Evolutionary conservation across 1,284 basidiomycete genomes (phyloP).

Genomic region (Mixia osmundae): DNA sequence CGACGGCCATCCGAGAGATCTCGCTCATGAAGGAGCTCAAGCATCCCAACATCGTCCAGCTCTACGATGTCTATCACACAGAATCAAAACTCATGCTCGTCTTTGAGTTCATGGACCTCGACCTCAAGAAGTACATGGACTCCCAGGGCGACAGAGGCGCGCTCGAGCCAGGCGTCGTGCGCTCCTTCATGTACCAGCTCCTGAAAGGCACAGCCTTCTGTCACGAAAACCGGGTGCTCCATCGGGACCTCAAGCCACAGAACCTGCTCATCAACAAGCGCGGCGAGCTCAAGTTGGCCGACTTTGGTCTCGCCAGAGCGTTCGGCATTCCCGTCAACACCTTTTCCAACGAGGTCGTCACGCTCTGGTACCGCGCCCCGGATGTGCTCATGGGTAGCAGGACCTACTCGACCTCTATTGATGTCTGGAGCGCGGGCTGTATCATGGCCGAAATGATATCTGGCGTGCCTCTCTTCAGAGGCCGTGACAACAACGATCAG

Average conservation of each 20-base stretch:
- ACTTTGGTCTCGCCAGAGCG: conserved; percentile 58
- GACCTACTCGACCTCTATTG: conserved; percentile 94
- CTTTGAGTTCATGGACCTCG: conserved; percentile 95
- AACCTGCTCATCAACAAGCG: conserved; percentile 92
- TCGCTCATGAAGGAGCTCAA: conserved; percentile 92
- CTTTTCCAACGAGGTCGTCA: conserved; percentile 90
- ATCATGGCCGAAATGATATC: conserved; percentile 95
- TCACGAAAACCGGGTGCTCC: conserved; percentile 92
- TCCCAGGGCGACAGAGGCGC: conserved; percentile 87
- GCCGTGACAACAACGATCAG: conserved; percentile 94
- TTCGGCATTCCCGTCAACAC: conserved; percentile 92
- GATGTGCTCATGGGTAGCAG: conserved; percentile 91
- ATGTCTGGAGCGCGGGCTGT: conserved; percentile 97
- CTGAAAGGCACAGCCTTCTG: conserved; percentile 96
- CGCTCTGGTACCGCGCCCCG: conserved; percentile 96
- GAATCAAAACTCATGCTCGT: conserved; percentile 96
- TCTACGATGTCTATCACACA: conserved; percentile 95
- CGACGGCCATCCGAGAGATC: conserved; percentile 83
- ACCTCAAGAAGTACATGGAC: conserved; percentile 99
- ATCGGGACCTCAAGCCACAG: conserved; percentile 93
- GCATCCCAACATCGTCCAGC: conserved; percentile 79
- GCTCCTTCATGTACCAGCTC: conserved; percentile 92
- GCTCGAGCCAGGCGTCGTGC: conserved; percentile 74
- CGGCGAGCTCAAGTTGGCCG: conserved; percentile 85
- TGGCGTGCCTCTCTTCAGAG: conserved; percentile 87